Conservation (phyloP, 139 green algal genomes). For the Chlorella vulgaris region DNA sequence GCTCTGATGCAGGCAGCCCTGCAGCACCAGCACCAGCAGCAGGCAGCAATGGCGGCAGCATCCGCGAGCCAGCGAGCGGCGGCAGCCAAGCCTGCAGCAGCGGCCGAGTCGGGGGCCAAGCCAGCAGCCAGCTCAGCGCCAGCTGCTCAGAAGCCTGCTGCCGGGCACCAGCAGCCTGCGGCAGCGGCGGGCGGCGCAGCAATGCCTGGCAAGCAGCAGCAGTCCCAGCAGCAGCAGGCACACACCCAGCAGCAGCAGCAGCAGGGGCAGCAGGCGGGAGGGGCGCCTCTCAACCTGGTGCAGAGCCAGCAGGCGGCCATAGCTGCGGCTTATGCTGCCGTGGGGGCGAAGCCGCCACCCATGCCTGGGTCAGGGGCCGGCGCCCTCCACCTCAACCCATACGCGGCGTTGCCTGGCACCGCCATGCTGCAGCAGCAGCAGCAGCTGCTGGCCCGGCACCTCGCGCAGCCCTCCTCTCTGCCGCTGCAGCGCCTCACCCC, state of each 20-base stretch:
- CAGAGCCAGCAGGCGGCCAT: conserved; percentile 21
- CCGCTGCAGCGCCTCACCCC: conserved; percentile 44
- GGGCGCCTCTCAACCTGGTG: conserved; percentile 5
- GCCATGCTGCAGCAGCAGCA: conserved; percentile 33
- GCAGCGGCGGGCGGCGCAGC: background rate
- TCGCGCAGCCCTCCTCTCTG: conserved; percentile 33
- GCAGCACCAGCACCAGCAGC: conserved; percentile 1
- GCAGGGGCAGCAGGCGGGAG: background rate
- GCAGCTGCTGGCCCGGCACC: conserved; percentile 36
- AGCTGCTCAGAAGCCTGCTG: background rate
- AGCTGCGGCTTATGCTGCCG: conserved; percentile 7
- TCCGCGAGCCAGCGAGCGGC: background rate
- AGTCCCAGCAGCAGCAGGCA: background rate
- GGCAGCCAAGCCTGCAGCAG: background rate
- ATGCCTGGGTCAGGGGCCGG: conserved; percentile 5
- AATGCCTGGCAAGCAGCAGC: background rate
- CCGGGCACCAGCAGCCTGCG: background rate
- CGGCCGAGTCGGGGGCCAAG: background rate
- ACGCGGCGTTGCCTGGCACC: background rate
- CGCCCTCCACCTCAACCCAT: conserved; percentile 18
- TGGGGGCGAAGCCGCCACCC: conserved; percentile 3
- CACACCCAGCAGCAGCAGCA: background rate
- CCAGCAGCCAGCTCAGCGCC: background rate
- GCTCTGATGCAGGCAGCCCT: conserved; percentile 33
- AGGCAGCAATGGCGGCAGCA: background rate